phyloP scores from a whole-genome alignment of 306 rosid genomes.

The Oxytropis ochrocephala region DNA sequence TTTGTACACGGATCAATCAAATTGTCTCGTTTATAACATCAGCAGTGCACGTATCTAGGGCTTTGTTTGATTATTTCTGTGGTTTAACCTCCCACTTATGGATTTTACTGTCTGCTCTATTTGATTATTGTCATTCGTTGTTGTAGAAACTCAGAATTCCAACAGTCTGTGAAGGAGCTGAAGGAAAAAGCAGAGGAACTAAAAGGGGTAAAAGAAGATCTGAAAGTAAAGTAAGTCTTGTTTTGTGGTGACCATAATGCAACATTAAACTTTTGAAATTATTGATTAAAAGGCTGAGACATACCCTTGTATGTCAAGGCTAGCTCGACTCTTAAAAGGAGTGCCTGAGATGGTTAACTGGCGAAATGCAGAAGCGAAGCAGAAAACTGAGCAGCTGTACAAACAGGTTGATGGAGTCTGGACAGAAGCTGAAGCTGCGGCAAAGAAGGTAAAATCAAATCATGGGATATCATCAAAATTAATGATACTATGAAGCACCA shows the following conservation, averaged over 20 bases:
- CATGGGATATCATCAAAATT: background rate
- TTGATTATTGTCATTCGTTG: conserved; percentile 6
- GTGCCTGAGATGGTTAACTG: conserved; percentile 85
- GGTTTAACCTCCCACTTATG: background rate
- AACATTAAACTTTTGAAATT: background rate
- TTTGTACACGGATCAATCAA: background rate
- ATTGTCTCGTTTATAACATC: background rate
- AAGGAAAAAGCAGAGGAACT: conserved; percentile 77
- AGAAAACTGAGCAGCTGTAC: conserved; percentile 81
- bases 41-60: background rate
- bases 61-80: background rate
- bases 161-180: conserved; percentile 69
- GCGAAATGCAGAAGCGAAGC: conserved; percentile 96
- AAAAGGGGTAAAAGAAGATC: conserved; percentile 64
- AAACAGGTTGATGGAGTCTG: conserved; percentile 82
- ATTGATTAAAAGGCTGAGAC: conserved; percentile 68
- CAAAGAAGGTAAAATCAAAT: conserved; percentile 58
- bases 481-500: background rate
- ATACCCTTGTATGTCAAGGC: conserved; percentile 98
- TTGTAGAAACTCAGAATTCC: conserved; percentile 63
- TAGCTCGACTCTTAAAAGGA: conserved; percentile 60
- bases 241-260: conserved; percentile 12
- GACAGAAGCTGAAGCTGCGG: conserved; percentile 83
- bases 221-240: conserved; percentile 62
- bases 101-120: background rate